phyloP scores from a whole-genome alignment of 1,139 yeast genomes.

The Lipomyces yarrowii region DNA sequence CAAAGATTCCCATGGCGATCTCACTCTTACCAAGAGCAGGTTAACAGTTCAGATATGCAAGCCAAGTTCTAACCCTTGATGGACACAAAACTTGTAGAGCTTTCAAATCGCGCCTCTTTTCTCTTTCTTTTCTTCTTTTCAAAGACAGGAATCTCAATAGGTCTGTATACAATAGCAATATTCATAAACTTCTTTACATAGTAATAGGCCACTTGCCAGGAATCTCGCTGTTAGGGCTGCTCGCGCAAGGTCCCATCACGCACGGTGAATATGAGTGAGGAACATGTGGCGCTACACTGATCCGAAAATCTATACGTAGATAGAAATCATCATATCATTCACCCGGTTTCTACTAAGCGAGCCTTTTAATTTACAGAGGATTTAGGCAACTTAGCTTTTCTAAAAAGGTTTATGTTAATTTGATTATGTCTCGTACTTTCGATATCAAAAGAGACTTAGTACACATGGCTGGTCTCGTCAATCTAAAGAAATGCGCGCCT shows the following conservation, averaged over 20 bases:
- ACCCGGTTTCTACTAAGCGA: background rate
- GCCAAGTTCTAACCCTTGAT: background rate
- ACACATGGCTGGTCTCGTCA: background rate
- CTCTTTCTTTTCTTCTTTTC: background rate
- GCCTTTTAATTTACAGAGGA: background rate
- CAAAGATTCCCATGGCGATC: background rate
- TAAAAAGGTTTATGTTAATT: background rate
- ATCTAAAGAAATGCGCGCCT: background rate
- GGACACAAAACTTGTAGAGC: background rate
- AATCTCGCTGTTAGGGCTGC: background rate
- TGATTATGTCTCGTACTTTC: background rate
- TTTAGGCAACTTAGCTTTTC: background rate
- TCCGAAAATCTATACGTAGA: background rate
- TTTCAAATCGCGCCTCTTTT: background rate
- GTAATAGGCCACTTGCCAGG: background rate
- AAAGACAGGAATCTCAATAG: background rate
- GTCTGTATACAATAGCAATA: background rate
- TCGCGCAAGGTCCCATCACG: background rate
- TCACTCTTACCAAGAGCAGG: background rate
- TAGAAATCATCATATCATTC: background rate
- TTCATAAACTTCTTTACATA: background rate
- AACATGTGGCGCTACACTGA: background rate
- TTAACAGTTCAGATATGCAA: background rate
- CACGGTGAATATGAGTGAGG: background rate
- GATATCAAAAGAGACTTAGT: background rate